Base-by-base conservation (phyloP, 129 eudicot species). In the Apium graveolens region DNA sequence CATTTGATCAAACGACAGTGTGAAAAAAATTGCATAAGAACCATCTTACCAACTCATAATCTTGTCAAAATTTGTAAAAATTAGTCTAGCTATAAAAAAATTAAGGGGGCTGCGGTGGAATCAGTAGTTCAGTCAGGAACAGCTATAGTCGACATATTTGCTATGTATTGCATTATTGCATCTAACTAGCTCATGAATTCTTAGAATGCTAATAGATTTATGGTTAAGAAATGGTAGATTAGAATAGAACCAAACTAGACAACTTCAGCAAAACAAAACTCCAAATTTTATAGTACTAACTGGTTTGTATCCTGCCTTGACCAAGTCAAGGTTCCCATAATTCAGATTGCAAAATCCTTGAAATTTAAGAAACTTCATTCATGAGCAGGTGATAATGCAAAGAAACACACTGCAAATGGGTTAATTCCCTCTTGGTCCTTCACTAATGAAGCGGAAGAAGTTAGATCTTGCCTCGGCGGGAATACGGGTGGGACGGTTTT, bases 401-500 rank as follows among this genome's bases (percentile, higher is more conserved):
- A 60, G 68, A 60, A 60, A 2, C 26, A 29, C n/a, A 26, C 34
- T 9, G 10, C 31, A 57, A 24, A 9, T 10, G 14, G 32, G 66
- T 60, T 60, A 60, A 0, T 60, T n/a, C 1, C 68, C 68, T 13
- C 2, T 60, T 60, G 68, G 32, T n/a, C 68, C 68, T 29, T 60
- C 68, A 11, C 68, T 60, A 26, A 60, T 60, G 68, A 60, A 60
- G 32, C 34, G 68, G 12, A 2, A n/a, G 17, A 60, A 60, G 1
- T 60, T 60, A 34, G 32, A 60, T 11, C 32, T 60, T 60, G 68
- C 68, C 68, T 60, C 68, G 29, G 68, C 68, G 9, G 68, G 68
- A 26, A 60, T 60, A 34, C 68, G 68, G 68, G 11, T 60, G 16
- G 68, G 68, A 29, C 68, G 68, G 68, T n/a, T 60, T 26, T 79